Base-by-base conservation (phyloP, 108 stramenopile species). In the Epipyxis sp. region DNA sequence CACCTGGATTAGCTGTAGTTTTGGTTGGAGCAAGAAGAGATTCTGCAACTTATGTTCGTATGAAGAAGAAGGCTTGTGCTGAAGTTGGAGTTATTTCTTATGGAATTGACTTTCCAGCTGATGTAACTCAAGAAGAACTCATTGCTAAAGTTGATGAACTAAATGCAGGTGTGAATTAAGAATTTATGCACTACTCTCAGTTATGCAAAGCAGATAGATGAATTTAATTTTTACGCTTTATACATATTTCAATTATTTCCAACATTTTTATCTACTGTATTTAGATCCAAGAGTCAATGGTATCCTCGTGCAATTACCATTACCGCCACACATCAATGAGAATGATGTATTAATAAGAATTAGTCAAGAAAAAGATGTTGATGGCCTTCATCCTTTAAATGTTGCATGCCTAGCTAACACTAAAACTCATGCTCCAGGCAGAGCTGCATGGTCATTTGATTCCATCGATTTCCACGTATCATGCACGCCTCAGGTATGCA, bases 21-120 rank as follows among this genome's bases (percentile, higher is more conserved):
- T 86, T 97, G 76, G 94, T 98, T 0, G 89, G 88, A 16, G 86
- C 83, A 41, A 91, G 98, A 42, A 88, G 86, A 10, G 98, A 99
- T 80, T 94, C 93, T 3, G 92, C 92, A 59, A 94, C 94, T 43
- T 99, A 99, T 77, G 98, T 97, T 44, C 89, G 94, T 1, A 95
- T 96, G 95, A 99, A 99, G 84, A 92, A 93, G 80, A 94, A 92
- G 83, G 98, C 98, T 6, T 95, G 94, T 78, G 89, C 82, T 3
- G 92, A 95, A 76, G 72, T 87, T 6, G 85, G 84, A 29, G 92
- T 96, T 76, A 42, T 57, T 0, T 90, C 89, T 44, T 92, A 91
- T 86, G 88, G 90, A 29, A 86, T 87, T 78, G 90, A 92, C 59
- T 94, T 91, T 77, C 87, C 89, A 1, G 91, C 85, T 20, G 82